These are phyloP conservation scores for Penicillium flavigenum DNA, from an alignment of 495 filamentous ascomycete genomes.

Conservation along the genomic window DNA sequence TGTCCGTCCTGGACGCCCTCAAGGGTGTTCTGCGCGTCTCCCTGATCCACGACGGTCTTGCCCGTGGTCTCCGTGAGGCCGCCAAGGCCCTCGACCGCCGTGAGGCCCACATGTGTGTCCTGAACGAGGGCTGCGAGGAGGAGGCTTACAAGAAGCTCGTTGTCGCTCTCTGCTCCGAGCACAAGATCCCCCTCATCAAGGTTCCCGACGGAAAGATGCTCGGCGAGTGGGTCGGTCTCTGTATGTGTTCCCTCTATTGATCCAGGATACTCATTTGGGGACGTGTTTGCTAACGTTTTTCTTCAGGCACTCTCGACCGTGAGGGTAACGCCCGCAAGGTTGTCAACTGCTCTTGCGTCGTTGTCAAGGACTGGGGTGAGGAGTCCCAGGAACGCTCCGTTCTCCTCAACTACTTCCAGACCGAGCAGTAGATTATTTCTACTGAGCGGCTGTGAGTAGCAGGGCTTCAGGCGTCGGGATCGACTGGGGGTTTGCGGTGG, in stretches of 20 bases:
- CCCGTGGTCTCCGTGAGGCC: constrained; percentile 95
- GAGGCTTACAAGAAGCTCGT: constrained; percentile 99
- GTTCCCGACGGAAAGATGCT: constrained; percentile 99
- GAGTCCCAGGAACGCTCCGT: constrained; percentile 96
- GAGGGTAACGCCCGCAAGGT: constrained; percentile 99
- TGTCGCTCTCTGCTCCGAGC: constrained; percentile 94
- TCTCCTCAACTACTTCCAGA: constrained; percentile 99
- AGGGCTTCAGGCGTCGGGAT: constrained; percentile 7
- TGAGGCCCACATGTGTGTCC: constrained; percentile 98
- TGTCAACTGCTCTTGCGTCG: constrained; percentile 99
- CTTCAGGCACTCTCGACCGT: constrained; percentile 88
- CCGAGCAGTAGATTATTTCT: constrained; percentile 60
- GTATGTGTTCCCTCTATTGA: constrained; percentile 57
- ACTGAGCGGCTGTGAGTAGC: constrained; percentile 10
- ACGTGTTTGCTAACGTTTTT: constrained; percentile 20
- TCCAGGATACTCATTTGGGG: background rate
- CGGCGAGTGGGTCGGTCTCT: constrained; percentile 99
- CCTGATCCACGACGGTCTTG: constrained; percentile 98
- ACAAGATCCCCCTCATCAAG: constrained; percentile 99
- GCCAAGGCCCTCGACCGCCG: constrained; percentile 96
- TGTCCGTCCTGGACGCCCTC: constrained; percentile 95
- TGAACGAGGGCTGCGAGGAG: constrained; percentile 98
- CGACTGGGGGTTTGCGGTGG: constrained; percentile 7
- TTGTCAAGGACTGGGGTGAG: constrained; percentile 99
- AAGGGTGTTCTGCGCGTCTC: constrained; percentile 96